Conservation (phyloP, 148 eudicot species). For the Suaeda aralocaspica region DNA sequence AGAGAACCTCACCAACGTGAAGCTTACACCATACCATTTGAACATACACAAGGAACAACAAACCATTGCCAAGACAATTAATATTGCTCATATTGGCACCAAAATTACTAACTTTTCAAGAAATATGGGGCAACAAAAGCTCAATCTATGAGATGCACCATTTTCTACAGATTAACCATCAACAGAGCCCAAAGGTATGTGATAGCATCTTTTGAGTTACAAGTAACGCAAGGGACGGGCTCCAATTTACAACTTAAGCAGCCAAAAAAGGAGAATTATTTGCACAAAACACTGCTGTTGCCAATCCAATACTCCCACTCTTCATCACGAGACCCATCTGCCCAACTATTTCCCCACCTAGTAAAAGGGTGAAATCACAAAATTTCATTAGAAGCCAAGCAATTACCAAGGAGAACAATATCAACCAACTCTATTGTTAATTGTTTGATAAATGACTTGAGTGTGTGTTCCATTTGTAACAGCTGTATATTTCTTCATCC, state of each 20-base stretch:
- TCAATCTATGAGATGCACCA: conserved; percentile 10
- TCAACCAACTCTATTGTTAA: conserved; percentile 73
- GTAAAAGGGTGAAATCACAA: conserved; percentile 13
- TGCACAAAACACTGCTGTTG: not conserved
- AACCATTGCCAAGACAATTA: too few relatives aligned
- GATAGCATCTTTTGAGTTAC: conserved; percentile 5
- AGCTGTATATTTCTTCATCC: conserved; percentile 86
- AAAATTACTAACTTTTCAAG: too few relatives aligned
- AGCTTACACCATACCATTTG: too few relatives aligned
- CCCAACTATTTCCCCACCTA: conserved; percentile 13
- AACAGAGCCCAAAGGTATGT: not conserved
- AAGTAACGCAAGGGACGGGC: not conserved
- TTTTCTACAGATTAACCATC: conserved; percentile 8
- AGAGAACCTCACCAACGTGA: too few relatives aligned
- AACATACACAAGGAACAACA: too few relatives aligned
- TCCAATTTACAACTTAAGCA: conserved; percentile 18
- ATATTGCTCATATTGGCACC: not conserved
- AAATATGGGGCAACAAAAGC: conserved; percentile 6
- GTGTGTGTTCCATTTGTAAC: conserved; percentile 94
- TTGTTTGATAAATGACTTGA: conserved; percentile 65
- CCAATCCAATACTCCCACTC: conserved; percentile 4
- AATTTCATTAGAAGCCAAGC: not conserved
- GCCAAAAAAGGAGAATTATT: conserved; percentile 5
- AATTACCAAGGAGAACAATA: conserved; percentile 1
- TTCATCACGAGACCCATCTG: conserved; percentile 2